Evolutionary conservation across 1,284 basidiomycete species (phyloP).

Genomic region (Puccinia hordei): DNA sequence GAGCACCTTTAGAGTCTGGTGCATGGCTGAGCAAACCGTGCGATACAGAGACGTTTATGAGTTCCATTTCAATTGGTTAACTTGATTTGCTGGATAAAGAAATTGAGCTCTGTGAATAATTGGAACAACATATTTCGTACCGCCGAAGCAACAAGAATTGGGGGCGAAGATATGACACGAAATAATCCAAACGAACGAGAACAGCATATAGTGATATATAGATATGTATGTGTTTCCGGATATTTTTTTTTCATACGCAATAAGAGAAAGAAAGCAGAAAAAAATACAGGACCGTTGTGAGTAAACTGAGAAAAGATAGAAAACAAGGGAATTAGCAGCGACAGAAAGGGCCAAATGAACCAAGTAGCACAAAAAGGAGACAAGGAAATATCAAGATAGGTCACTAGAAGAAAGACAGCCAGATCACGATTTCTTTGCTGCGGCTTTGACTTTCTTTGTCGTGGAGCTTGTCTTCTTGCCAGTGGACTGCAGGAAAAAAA

Average conservation of each 20-base stretch:
- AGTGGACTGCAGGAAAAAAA: slow-evolving; percentile 19
- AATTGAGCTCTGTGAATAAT: background rate
- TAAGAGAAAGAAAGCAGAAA: background rate
- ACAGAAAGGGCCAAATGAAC: background rate
- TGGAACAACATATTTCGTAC: background rate
- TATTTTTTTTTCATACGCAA: background rate
- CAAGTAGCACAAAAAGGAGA: background rate
- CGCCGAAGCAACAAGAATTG: background rate
- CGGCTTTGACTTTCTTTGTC: slow-evolving; percentile 49
- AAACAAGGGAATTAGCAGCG: background rate
- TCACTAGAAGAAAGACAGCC: background rate
- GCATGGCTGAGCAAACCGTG: too few relatives aligned
- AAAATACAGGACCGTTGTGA: slow-evolving; percentile 3
- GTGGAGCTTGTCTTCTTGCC: slow-evolving; percentile 50
- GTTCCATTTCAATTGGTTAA: too few relatives aligned
- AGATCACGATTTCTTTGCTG: slow-evolving; percentile 37
- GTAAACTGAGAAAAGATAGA: background rate
- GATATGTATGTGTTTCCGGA: background rate
- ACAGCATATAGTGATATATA: background rate
- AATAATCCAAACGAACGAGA: background rate
- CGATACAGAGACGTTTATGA: too few relatives aligned
- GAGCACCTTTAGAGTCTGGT: too few relatives aligned
- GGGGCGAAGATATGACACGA: background rate
- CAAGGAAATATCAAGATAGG: background rate
- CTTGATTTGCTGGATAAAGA: too few relatives aligned